phyloP scores from a whole-genome alignment of 139 green algal species.

The Micromonas commoda region DNA sequence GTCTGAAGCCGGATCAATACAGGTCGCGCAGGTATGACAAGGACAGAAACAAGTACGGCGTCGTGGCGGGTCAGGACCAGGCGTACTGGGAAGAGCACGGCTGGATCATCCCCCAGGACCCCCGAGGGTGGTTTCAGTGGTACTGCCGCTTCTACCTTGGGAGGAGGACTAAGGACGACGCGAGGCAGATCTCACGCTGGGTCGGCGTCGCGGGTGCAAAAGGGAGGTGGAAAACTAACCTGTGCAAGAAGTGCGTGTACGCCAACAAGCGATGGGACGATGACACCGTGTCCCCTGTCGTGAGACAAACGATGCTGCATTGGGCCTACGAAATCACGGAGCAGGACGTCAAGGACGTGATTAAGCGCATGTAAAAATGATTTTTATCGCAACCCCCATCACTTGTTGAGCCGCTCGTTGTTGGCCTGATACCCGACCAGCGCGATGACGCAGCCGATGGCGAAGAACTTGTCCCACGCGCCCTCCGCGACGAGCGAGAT shows the following conservation, averaged over 20 bases:
- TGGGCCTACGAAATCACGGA: conserved; percentile 54
- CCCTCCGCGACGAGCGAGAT: not conserved
- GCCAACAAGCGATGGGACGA: conserved; percentile 43
- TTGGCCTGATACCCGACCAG: conserved; percentile 1
- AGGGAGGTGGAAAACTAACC: conserved; percentile 42
- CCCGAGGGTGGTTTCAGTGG: conserved; percentile 54
- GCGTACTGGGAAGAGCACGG: conserved; percentile 49
- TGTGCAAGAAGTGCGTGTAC: conserved; percentile 44
- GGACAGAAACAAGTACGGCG: conserved; percentile 44
- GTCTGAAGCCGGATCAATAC: conserved; percentile 35
- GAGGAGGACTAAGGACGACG: conserved; percentile 43
- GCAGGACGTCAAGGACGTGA: conserved; percentile 40
- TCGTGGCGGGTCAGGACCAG: conserved; percentile 54
- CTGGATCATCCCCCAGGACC: conserved; percentile 42
- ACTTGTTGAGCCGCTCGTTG: too few species aligned
- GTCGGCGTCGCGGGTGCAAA: conserved; percentile 49
- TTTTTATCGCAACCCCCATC: too few species aligned
- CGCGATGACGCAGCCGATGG: not conserved
- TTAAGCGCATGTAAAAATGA: conserved; percentile 12
- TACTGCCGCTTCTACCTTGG: conserved; percentile 48
- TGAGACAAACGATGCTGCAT: conserved; percentile 52
- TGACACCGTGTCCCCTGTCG: conserved; percentile 42
- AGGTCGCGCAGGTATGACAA: conserved; percentile 36
- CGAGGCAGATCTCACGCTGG: conserved; percentile 54
- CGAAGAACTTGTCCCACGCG: conserved; percentile 1